phyloP scores from a whole-genome alignment of 441 rosid genomes.

The Adansonia gregorii region DNA sequence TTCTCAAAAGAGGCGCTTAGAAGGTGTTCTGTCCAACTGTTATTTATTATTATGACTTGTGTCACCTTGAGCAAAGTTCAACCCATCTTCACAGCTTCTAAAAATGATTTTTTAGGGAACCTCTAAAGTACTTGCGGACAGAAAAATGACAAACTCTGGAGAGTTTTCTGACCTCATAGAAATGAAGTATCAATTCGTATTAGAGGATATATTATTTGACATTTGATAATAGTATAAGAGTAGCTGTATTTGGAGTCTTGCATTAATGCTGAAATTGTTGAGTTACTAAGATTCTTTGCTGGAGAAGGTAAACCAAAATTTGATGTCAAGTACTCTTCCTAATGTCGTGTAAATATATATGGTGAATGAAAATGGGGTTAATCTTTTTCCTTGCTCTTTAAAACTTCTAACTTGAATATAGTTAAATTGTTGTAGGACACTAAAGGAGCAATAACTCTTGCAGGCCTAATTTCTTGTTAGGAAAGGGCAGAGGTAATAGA shows the following conservation, averaged over 20 bases:
- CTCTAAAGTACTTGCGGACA: neutral
- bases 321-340: slow-evolving; percentile 6
- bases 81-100: neutral
- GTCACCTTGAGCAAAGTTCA: neutral
- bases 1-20: neutral
- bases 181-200: neutral
- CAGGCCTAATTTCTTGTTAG: neutral
- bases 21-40: neutral
- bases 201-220: neutral
- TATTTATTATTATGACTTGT: neutral
- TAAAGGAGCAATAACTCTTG: neutral
- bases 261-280: neutral
- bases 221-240: neutral
- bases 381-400: slow-evolving; percentile 6
- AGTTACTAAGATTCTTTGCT: slow-evolving; percentile 9
- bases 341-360: neutral
- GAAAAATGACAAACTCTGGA: neutral
- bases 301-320: neutral
- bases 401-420: neutral
- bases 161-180: neutral
- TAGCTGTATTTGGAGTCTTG: slow-evolving; percentile 14
- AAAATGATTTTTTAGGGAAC: slow-evolving; percentile 11
- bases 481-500: neutral
- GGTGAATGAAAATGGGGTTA: neutral
- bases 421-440: neutral